phyloP scores from a whole-genome alignment of 2,329 filamentous ascomycete genomes.

The Aciculosporium take region DNA sequence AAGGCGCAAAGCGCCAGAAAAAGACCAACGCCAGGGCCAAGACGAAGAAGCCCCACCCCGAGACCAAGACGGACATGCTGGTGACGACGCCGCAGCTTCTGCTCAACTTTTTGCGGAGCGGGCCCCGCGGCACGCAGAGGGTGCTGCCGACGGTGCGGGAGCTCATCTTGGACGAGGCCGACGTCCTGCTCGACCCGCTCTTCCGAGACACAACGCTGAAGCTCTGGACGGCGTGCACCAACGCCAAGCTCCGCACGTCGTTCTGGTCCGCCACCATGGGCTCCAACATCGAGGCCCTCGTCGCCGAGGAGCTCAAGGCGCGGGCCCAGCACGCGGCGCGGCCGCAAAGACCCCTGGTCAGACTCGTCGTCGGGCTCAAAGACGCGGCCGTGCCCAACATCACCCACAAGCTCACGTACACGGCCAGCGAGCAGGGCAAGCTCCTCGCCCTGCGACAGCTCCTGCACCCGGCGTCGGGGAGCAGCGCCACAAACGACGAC shows the following conservation, averaged over 20 bases:
- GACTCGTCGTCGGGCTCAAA: slow-evolving; percentile 89
- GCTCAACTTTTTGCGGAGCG: slow-evolving; percentile 51
- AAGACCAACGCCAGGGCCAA: slow-evolving; percentile 18
- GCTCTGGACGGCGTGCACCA: slow-evolving; percentile 69
- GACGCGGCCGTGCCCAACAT: slow-evolving; percentile 92
- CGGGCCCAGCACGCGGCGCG: slow-evolving; percentile 29
- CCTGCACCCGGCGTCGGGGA: slow-evolving; percentile 54
- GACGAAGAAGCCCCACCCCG: slow-evolving; percentile 12
- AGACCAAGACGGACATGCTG: slow-evolving; percentile 23
- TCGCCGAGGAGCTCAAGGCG: slow-evolving; percentile 50
- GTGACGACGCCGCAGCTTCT: slow-evolving; percentile 44
- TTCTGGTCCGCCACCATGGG: slow-evolving; percentile 98
- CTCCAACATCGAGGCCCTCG: slow-evolving; percentile 73
- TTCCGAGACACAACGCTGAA: slow-evolving; percentile 79
- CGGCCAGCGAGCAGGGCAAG: slow-evolving; percentile 86
- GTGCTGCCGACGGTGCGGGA: slow-evolving; percentile 54
- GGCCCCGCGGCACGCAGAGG: slow-evolving; percentile 29
- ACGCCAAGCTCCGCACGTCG: slow-evolving; percentile 54
- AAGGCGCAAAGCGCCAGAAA: slow-evolving; percentile 19
- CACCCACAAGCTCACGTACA: slow-evolving; percentile 76
- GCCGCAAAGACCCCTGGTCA: slow-evolving; percentile 44
- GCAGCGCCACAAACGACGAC: slow-evolving; percentile 25
- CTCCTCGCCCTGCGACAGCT: slow-evolving; percentile 82
- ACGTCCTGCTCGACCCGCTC: slow-evolving; percentile 80
- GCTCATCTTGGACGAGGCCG: slow-evolving; percentile 82